These are phyloP conservation scores for Fraxinus latifolia DNA, from an alignment of 305 asterid genomes.

Conservation along the genomic window DNA sequence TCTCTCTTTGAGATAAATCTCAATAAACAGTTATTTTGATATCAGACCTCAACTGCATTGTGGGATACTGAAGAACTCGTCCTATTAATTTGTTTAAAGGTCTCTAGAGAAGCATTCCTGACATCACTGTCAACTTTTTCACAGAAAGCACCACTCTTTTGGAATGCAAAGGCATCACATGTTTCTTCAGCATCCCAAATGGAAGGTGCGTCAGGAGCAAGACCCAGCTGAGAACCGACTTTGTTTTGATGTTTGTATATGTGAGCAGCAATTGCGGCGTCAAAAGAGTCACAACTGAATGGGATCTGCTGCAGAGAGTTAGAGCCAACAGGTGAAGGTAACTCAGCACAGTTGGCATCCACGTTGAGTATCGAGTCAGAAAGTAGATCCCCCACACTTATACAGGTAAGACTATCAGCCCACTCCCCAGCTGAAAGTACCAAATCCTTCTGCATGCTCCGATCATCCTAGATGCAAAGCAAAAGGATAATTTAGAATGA, in stretches of 20 bases:
- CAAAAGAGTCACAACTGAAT: slow-evolving; percentile 87
- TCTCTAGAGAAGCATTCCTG: slow-evolving; percentile 31
- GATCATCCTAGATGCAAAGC: slow-evolving; percentile 30
- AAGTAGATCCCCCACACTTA: slow-evolving; percentile 79
- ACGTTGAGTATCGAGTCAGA: slow-evolving; percentile 44
- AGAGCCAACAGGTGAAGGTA: slow-evolving; percentile 36
- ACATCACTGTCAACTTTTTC: slow-evolving; percentile 28
- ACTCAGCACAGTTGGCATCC: slow-evolving; percentile 43
- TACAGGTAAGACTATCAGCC: slow-evolving; percentile 89
- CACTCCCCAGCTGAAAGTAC: slow-evolving; percentile 67
- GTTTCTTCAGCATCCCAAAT: slow-evolving; percentile 98
- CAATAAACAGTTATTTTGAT: not conserved
- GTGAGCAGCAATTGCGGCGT: slow-evolving; percentile 96
- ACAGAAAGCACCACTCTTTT: slow-evolving; percentile 37
- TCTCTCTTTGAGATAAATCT: slow-evolving; percentile 11
- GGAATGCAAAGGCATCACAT: slow-evolving; percentile 86
- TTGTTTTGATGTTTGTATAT: slow-evolving; percentile 66
- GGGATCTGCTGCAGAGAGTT: slow-evolving; percentile 53
- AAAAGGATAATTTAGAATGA: slow-evolving; percentile 27
- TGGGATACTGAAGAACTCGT: slow-evolving; percentile 39
- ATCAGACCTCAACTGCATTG: slow-evolving; percentile 51
- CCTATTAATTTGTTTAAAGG: slow-evolving; percentile 26
- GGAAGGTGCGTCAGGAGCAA: slow-evolving; percentile 47
- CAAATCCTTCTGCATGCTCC: slow-evolving; percentile 34
- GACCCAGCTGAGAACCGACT: slow-evolving; percentile 43